Evolutionary conservation across 83 land plant genomes (phyloP).

Genomic region (Picea engelmannii): DNA sequence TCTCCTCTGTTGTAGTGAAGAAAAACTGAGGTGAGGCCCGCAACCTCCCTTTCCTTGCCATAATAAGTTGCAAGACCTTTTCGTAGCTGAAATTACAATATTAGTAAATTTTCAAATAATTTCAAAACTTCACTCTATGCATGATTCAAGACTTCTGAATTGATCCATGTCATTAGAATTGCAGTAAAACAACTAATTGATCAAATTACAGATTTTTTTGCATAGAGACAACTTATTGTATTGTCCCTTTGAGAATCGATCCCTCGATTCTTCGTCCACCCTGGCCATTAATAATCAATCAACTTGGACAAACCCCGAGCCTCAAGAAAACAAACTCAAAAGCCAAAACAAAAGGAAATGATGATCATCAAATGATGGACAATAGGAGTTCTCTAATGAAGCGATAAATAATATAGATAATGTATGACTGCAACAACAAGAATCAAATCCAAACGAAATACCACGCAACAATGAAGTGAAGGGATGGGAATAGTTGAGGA

Average conservation of each 20-base stretch:
- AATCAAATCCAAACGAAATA: not conserved
- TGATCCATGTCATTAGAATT: no score
- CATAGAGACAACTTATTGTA: no score
- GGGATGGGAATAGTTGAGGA: not conserved
- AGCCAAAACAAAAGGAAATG: not conserved
- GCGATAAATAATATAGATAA: not conserved
- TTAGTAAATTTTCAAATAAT: no score
- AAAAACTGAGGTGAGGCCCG: no score
- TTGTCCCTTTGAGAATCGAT: not conserved
- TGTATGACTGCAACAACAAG: not conserved
- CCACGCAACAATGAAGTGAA: not conserved
- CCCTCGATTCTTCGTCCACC: not conserved
- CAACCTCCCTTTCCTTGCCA: no score
- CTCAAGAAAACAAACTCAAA: not conserved
- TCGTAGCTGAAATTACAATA: no score
- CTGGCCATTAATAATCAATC: not conserved
- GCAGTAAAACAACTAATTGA: no score
- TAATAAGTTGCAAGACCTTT: no score
- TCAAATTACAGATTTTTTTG: no score
- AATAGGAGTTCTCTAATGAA: not conserved
- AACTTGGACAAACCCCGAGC: not conserved
- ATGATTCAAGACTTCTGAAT: no score
- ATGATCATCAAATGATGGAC: not conserved
- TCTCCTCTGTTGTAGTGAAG: no score
- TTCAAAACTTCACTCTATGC: no score